phyloP scores from a whole-genome alignment of 2,329 filamentous ascomycete species.

The Cladosporium sp. region DNA sequence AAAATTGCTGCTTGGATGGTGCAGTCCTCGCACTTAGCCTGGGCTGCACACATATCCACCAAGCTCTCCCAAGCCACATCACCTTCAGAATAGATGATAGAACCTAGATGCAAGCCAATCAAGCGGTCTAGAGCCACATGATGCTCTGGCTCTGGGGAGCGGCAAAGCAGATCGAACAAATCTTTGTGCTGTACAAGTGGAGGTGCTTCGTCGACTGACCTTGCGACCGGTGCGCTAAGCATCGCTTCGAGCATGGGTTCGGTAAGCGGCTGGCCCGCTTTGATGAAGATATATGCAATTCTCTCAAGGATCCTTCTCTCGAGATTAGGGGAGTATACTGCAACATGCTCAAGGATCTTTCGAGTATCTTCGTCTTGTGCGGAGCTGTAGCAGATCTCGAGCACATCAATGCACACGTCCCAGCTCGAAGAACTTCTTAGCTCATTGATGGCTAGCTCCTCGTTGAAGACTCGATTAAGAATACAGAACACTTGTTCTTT shows the following conservation, averaged over 20 bases:
- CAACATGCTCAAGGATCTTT: conserved; percentile 4
- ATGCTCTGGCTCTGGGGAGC: conserved; percentile 1
- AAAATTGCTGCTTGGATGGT: conserved; percentile 4
- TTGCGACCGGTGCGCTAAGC: conserved; percentile 6
- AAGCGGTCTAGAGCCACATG: background rate
- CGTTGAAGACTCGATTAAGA: conserved; percentile 45
- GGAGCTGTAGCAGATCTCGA: conserved; percentile 47
- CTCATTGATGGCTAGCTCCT: conserved; percentile 24
- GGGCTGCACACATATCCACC: conserved; percentile 9
- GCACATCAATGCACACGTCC: conserved; percentile 57
- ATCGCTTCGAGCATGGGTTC: conserved; percentile 18
- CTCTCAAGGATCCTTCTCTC: conserved; percentile 20
- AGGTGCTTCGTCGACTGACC: background rate
- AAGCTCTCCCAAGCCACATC: conserved; percentile 9
- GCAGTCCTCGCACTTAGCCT: background rate
- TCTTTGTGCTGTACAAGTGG: conserved; percentile 8
- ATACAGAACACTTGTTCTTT: conserved; percentile 16
- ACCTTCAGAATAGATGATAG: conserved; percentile 8
- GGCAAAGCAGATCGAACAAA: conserved; percentile 3
- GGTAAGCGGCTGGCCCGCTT: conserved; percentile 19
- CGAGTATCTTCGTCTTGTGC: conserved; percentile 40
- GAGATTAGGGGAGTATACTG: conserved; percentile 12
- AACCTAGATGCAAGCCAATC: conserved; percentile 4
- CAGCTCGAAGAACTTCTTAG: conserved; percentile 54
- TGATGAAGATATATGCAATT: conserved; percentile 22